Conservation (phyloP, 495 filamentous ascomycete genomes). For the Staphylotrichum tortipilum region DNA sequence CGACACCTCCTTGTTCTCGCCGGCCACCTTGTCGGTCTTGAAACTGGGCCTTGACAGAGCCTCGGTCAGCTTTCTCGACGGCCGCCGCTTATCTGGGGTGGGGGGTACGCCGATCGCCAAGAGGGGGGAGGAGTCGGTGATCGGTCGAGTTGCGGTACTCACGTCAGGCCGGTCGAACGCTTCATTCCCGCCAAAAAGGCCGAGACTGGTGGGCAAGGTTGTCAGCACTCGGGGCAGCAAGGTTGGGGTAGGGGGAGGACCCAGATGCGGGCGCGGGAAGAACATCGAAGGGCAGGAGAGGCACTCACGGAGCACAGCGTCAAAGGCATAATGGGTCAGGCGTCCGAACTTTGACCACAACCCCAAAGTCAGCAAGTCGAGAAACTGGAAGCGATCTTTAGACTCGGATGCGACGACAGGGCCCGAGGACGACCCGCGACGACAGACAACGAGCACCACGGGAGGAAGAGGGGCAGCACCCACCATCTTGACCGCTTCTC, state of each 20-base stretch:
- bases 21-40: slow-evolving; percentile 70
- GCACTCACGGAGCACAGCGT: slow-evolving; percentile 78
- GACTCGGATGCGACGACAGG: slow-evolving; percentile 21
- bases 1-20: slow-evolving; percentile 74
- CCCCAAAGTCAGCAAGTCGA: slow-evolving; percentile 54
- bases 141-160: slow-evolving; percentile 41
- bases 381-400: slow-evolving; percentile 40
- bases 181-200: slow-evolving; percentile 94
- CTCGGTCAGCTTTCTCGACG: slow-evolving; percentile 17
- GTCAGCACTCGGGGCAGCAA: not conserved
- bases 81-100: too few species aligned
- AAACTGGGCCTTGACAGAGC: slow-evolving; percentile 61
- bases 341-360: slow-evolving; percentile 74
- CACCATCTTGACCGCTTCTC: slow-evolving; percentile 33
- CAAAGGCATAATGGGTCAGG: slow-evolving; percentile 89
- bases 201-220: slow-evolving; percentile 57
- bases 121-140: not conserved
- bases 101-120: not conserved
- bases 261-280: not conserved
- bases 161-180: slow-evolving; percentile 95
- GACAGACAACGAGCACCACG: slow-evolving; percentile 2
- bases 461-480: slow-evolving; percentile 25
- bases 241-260: too few species aligned
- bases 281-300: too few species aligned
- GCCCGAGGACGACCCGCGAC: slow-evolving; percentile 2